Percentiles rank a stretch among this genome's conserved stretches.
phyloP scores from a whole-genome alignment of 2,329 filamentous ascomycete genomes.

The Canariomyces notabilis region DNA sequence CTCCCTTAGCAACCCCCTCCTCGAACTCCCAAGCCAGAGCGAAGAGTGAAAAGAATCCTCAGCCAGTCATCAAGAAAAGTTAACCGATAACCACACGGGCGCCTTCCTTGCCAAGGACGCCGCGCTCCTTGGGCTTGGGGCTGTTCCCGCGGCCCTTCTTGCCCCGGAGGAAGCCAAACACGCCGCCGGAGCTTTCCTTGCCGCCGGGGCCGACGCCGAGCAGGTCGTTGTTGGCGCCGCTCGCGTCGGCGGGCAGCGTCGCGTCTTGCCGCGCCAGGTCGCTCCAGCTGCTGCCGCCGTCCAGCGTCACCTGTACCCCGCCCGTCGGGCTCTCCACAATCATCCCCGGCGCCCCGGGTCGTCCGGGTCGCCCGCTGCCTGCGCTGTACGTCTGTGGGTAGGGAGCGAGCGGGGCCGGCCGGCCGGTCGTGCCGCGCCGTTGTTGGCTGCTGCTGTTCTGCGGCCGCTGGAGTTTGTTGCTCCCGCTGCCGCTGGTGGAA shows the following conservation, averaged over 20 bases:
- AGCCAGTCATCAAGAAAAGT: constrained; percentile 15
- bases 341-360: constrained; percentile 49
- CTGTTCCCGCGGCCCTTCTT: constrained; percentile 89
- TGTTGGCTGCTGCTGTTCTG: constrained; percentile 23
- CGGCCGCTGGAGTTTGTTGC: constrained; percentile 25
- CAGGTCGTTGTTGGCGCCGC: constrained; percentile 38
- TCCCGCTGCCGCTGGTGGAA: no score
- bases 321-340: constrained; percentile 73
- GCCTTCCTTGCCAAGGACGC: constrained; percentile 91
- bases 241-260: constrained; percentile 65
- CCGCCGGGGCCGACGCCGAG: neutral
- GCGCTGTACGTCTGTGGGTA: constrained; percentile 44
- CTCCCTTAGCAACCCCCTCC: no score
- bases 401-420: constrained; percentile 38
- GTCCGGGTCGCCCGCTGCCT: constrained; percentile 22
- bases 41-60: neutral
- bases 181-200: constrained; percentile 53
- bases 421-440: constrained; percentile 20
- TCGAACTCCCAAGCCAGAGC: no score
- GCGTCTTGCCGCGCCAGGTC: constrained; percentile 81
- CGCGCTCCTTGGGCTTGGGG: constrained; percentile 89
- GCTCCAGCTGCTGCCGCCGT: constrained; percentile 85
- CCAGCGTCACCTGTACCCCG: constrained; percentile 85
- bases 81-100: constrained; percentile 75
- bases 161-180: constrained; percentile 83